Percentiles rank a stretch among this genome's conserved stretches.
phyloP scores from a whole-genome alignment of 306 rosid genomes.

The Castanea sativa region DNA sequence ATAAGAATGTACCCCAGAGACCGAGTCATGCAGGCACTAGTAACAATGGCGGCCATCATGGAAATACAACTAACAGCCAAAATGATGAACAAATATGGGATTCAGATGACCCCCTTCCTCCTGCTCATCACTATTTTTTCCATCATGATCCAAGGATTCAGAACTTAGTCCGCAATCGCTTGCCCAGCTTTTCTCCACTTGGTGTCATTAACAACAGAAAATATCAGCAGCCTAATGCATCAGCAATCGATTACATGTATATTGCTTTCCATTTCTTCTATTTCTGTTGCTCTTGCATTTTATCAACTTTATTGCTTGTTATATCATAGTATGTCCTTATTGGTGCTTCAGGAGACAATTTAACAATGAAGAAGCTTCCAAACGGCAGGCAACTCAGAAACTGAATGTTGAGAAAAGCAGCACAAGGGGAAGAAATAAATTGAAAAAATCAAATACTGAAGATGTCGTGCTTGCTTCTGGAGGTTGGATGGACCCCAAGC shows the following conservation, averaged over 20 bases:
- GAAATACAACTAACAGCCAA: conserved; percentile 27
- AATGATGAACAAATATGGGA: conserved; percentile 41
- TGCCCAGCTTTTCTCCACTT: conserved; percentile 57
- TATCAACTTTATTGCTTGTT: conserved; percentile 1
- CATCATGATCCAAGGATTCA: conserved; percentile 65
- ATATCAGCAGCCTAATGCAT: too few species aligned
- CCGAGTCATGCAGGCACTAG: conserved; percentile 12
- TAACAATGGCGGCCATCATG: conserved; percentile 13
- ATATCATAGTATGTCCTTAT: not conserved
- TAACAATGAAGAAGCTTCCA: conserved; percentile 52
- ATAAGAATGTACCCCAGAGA: conserved; percentile 22
- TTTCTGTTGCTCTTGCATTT: not conserved
- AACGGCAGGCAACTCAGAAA: conserved; percentile 33
- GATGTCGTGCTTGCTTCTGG: conserved; percentile 42
- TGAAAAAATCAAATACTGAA: conserved; percentile 20
- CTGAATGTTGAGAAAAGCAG: conserved; percentile 28
- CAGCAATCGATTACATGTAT: too few species aligned
- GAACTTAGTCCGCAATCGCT: conserved; percentile 58
- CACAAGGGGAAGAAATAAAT: conserved; percentile 36
- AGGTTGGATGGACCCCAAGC: conserved; percentile 62
- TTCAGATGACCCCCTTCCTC: conserved; percentile 42
- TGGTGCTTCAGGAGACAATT: conserved; percentile 78
- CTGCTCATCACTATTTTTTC: conserved; percentile 74
- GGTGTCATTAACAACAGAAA: conserved; percentile 15
- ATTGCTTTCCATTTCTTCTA: too few species aligned